Base-by-base conservation (phyloP, 148 eudicot genomes). In the Dianthus caryophyllus region DNA sequence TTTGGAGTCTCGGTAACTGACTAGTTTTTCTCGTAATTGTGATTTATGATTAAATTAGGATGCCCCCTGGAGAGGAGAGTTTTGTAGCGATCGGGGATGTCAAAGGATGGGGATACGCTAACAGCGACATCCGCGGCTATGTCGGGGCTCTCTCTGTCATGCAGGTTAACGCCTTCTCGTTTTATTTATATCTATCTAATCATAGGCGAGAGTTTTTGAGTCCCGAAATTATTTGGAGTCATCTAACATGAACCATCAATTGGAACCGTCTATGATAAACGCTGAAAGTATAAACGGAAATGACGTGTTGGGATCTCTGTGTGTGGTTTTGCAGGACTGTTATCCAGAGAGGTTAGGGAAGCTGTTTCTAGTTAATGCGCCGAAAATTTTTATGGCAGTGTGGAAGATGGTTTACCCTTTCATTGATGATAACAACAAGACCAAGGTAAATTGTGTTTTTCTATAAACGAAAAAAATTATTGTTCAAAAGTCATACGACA, bases 261-360 rank as follows among this genome's bases (percentile, higher is more conserved):
- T 8, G 39, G 3, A 8, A 33, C 8, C 39, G 8, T 2, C 39
- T 33, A 33, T 33, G 39, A 46, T 3, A 8, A 3, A 11, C 16
- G 15, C 17, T 4, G 50, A 46, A 16, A 13, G 16, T 18, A 31
- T 22, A 33, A 16, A 25, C n/a, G 17, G 13, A 61, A 60, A 0
- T 61, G 65, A 38, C 21, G 43, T 57, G 48, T 33, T 38, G 27
- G 1, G 30, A 16, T 36, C 17, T 25, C 22, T 7, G n/a, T 18
- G 50, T 6, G 46, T 24, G 41, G 27, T 18, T 36, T 18, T 69
- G 74, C 85, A 94, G 97, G 97, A 94, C 51, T 88, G 73, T 73
- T 84, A 88, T 73, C 98, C 98, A 9, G 98, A 94, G 75, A 86
- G 96, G 75, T 76, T 94, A 21, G 97, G 90, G 26, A 94, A 94